Evolutionary conservation across 1,139 yeast species (phyloP).

Genomic region (Blastobotrys arbuscula): DNA sequence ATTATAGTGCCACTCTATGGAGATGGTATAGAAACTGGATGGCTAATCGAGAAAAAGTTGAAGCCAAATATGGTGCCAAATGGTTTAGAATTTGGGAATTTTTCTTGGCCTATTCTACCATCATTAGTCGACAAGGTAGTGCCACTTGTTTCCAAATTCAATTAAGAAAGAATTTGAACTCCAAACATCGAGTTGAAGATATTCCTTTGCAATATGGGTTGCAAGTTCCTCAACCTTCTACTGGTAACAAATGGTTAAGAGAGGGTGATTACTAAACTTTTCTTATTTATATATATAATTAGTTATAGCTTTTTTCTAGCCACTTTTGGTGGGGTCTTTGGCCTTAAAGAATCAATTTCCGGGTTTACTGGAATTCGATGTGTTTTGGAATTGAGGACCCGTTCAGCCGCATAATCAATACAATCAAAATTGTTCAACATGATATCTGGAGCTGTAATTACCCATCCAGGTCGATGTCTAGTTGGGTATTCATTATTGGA

Average conservation of each 20-base stretch:
- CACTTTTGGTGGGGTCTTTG: slow-evolving; percentile 59
- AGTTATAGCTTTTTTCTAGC: background rate
- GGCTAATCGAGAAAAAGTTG: slow-evolving; percentile 70
- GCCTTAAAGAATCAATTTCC: slow-evolving; percentile 76
- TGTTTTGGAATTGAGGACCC: slow-evolving; percentile 40
- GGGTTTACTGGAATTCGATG: slow-evolving; percentile 55
- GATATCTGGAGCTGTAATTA: slow-evolving; percentile 78
- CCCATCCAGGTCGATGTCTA: slow-evolving; percentile 83
- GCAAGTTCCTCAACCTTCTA: slow-evolving; percentile 54
- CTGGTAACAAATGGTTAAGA: slow-evolving; percentile 45
- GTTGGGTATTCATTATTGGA: slow-evolving; percentile 43
- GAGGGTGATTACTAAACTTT: background rate
- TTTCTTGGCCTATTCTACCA: slow-evolving; percentile 76
- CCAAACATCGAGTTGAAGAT: slow-evolving; percentile 78
- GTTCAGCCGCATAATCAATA: slow-evolving; percentile 39
- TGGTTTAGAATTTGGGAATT: slow-evolving; percentile 96
- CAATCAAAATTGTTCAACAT: slow-evolving; percentile 64
- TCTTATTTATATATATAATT: background rate
- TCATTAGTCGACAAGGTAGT: slow-evolving; percentile 88
- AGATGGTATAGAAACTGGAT: slow-evolving; percentile 96
- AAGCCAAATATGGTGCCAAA: slow-evolving; percentile 76
- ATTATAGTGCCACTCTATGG: slow-evolving; percentile 88
- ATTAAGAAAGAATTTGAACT: slow-evolving; percentile 81
- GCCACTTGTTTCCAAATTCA: slow-evolving; percentile 91
- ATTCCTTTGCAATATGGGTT: slow-evolving; percentile 75